phyloP scores from a whole-genome alignment of 2,329 filamentous ascomycete species.

The Zasmidium cellare region DNA sequence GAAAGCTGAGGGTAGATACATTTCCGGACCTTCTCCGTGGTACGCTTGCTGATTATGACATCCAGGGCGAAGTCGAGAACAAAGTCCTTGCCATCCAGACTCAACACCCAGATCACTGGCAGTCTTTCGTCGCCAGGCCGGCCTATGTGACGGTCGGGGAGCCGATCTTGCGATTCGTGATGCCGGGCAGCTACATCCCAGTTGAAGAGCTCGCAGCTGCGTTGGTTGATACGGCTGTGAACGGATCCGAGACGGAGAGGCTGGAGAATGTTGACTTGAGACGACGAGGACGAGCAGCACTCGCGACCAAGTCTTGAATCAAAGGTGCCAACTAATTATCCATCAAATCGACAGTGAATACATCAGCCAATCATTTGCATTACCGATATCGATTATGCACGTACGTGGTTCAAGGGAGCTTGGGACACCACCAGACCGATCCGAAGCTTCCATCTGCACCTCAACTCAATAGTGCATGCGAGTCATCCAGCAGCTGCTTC shows the following conservation, averaged over 20 bases:
- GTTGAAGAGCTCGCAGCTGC: conserved; percentile 23
- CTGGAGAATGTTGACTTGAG: conserved; percentile 23
- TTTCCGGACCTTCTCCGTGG: background rate
- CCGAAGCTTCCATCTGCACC: background rate
- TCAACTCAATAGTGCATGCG: background rate
- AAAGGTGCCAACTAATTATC: too few relatives aligned
- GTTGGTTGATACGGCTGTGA: conserved; percentile 23
- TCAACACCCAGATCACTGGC: conserved; percentile 23
- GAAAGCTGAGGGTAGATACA: conserved; percentile 31
- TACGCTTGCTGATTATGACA: background rate
- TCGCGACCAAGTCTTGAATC: background rate
- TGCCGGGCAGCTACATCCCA: conserved; percentile 18
- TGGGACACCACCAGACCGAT: background rate
- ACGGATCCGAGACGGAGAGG: conserved; percentile 17
- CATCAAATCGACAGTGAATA: background rate
- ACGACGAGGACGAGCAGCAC: conserved; percentile 10
- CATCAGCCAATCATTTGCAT: background rate
- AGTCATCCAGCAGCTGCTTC: background rate
- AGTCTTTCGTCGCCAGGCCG: conserved; percentile 29
- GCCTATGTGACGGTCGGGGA: conserved; percentile 20
- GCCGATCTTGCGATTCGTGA: conserved; percentile 11
- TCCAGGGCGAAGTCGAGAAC: conserved; percentile 28
- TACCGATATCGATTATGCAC: background rate
- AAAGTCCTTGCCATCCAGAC: conserved; percentile 27
- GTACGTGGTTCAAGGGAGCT: background rate